Evolutionary conservation across 1,284 basidiomycete genomes (phyloP).

Genomic region (Ustanciosporium gigantosporum): DNA sequence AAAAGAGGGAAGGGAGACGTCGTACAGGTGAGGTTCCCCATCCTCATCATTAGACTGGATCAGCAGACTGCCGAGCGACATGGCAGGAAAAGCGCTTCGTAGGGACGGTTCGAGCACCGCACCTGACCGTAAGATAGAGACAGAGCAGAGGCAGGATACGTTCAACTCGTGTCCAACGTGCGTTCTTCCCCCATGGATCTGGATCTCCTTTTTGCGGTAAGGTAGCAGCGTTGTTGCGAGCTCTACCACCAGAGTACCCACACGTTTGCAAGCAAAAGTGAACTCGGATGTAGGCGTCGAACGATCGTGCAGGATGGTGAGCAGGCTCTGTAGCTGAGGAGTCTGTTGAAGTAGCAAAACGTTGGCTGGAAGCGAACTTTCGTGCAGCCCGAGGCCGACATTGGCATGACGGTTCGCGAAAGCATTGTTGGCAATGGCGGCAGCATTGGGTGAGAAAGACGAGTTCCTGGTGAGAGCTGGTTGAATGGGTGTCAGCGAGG

Average conservation of each 20-base stretch:
- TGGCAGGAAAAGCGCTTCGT: constrained; percentile 81
- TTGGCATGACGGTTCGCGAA: neutral
- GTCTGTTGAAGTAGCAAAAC: constrained; percentile 77
- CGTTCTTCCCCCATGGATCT: constrained; percentile 69
- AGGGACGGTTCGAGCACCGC: constrained; percentile 89
- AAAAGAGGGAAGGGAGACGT: constrained; percentile 73
- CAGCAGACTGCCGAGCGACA: constrained; percentile 82
- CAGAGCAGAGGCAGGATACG: constrained; percentile 72
- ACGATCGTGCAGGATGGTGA: constrained; percentile 78
- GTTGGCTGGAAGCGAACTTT: constrained; percentile 62
- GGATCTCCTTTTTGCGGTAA: constrained; percentile 69
- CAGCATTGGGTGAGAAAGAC: neutral
- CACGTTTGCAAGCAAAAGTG: constrained; percentile 81
- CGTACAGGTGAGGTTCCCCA: constrained; percentile 85
- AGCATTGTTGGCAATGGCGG: neutral
- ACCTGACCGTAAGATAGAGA: constrained; percentile 84
- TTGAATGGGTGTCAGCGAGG: neutral
- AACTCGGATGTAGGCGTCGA: constrained; percentile 73
- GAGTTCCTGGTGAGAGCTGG: neutral
- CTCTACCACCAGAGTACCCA: constrained; percentile 83
- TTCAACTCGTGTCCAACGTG: constrained; percentile 70
- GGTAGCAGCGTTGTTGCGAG: constrained; percentile 80
- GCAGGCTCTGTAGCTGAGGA: constrained; percentile 70
- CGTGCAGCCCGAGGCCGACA: neutral
- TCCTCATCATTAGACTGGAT: constrained; percentile 81